A percentile compares a stretch with the other conserved stretches of the same genome.
These are phyloP conservation scores for Phytophthora tubulina DNA, from an alignment of 352 stramenopile genomes.

Conservation along the genomic window DNA sequence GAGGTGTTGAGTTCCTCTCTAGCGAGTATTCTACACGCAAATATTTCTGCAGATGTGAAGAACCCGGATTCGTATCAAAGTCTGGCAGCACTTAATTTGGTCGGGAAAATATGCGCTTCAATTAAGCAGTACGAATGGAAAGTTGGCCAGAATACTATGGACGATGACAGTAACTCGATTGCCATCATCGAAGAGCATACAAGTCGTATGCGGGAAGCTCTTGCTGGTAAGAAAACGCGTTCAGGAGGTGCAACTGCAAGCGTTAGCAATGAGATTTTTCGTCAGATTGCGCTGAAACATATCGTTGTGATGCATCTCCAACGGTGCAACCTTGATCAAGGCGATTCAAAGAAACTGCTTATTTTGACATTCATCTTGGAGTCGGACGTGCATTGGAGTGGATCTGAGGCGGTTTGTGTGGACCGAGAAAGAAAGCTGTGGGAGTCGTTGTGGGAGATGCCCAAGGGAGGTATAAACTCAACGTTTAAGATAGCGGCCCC, in stretches of 20 bases:
- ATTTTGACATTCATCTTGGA: slow-evolving; percentile 66
- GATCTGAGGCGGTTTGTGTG: slow-evolving; percentile 1
- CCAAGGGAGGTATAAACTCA: slow-evolving; percentile 39
- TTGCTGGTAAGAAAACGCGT: slow-evolving; percentile 25
- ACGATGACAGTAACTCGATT: slow-evolving; percentile 55
- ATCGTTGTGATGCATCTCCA: slow-evolving; percentile 71
- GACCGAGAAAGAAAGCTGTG: slow-evolving; percentile 52
- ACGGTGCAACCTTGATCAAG: slow-evolving; percentile 41
- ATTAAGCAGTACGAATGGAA: slow-evolving; percentile 71
- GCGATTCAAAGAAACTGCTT: slow-evolving; percentile 66
- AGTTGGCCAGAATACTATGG: slow-evolving; percentile 41
- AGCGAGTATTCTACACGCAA: slow-evolving; percentile 70
- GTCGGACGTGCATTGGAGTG: slow-evolving; percentile 15
- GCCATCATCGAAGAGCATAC: slow-evolving; percentile 67
- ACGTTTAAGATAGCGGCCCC: slow-evolving; percentile 59
- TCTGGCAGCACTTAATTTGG: slow-evolving; percentile 70
- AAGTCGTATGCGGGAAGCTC: slow-evolving; percentile 33
- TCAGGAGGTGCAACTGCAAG: slow-evolving; percentile 1
- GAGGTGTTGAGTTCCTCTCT: slow-evolving; percentile 75
- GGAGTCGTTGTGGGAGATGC: slow-evolving; percentile 60
- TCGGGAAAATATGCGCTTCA: slow-evolving; percentile 82
- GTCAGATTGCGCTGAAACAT: slow-evolving; percentile 61
- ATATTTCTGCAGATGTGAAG: slow-evolving; percentile 62
- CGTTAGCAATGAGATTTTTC: slow-evolving; percentile 9
- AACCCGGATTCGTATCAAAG: slow-evolving; percentile 77